Evolutionary conservation across 306 rosid species (phyloP), one percentile per base, ranked within the genome.

Genomic region (Dalbergia cultrata): DNA sequence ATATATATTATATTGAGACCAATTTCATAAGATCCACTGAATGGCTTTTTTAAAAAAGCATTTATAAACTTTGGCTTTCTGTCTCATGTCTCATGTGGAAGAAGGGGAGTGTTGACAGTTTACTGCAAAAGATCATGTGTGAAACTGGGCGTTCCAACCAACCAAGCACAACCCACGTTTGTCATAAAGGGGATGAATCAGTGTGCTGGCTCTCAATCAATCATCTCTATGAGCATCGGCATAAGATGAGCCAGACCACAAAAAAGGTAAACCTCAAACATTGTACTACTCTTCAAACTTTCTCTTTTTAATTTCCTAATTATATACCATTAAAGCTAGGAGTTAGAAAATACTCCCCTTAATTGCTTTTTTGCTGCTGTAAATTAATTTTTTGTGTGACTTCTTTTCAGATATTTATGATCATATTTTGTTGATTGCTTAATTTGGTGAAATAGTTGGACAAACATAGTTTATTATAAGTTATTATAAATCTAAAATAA

Each of bases 101-200:
- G 83, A 86, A 41, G 7, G 7, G 5, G 7, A 4, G 7, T 81
- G 90, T 64, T 74, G 82, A 65, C 87, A 74, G 80, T 74, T 53
- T 41, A 45, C 72, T 69, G 76, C 34, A 70, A 78, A 66, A 74
- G 56, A 75, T 50, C 63, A 78, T 70, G 85, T 69, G 84, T 57
- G 44, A 72, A 69, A 82, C 76, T 72, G 82, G 74, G 63, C 26
- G 62, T 82, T 86, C 83, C 78, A 67, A 85, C 66, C 87, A 81
- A 76, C 85, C 83, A 56, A 86, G 69, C 86, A 87, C 13, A 85
- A 67, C 73, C 62, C 50, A 74, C 49, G 39, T 70, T 69, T 90
- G 93, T 87, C 92, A 80, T 70, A 79, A 73, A 76, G 94, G 93
- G 91, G 93, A 88, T 88, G 93, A 77, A 91, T 78, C 91, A 64